A percentile compares a stretch with the other conserved stretches of the same genome.
Evolutionary conservation across 495 filamentous ascomycete species (phyloP).

Genomic region (Trichodelitschia bisporula): DNA sequence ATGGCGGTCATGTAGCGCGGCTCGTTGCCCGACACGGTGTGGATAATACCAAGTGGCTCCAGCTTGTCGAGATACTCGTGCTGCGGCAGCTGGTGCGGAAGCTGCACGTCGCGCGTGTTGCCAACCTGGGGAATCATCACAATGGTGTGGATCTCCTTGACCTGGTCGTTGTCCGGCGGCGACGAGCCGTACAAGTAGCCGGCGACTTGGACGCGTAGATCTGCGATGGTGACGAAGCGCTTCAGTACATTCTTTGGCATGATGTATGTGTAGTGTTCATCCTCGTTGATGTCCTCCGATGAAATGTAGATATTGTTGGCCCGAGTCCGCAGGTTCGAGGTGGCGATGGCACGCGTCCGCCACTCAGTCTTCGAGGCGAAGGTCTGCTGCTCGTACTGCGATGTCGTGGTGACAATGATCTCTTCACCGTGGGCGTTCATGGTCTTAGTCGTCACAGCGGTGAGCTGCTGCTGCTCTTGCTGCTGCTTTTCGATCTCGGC

Average conservation of each 20-base stretch:
- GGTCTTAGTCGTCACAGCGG: slow-evolving; percentile 93
- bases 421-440: slow-evolving; percentile 96
- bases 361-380: slow-evolving; percentile 98
- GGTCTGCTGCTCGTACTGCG: slow-evolving; percentile 86
- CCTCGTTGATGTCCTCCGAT: slow-evolving; percentile 65
- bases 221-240: slow-evolving; percentile 93
- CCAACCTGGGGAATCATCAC: slow-evolving; percentile 96
- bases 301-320: slow-evolving; percentile 98
- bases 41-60: slow-evolving; percentile 87
- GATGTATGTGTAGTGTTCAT: slow-evolving; percentile 71
- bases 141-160: slow-evolving; percentile 91
- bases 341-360: slow-evolving; percentile 90
- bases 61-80: slow-evolving; percentile 73
- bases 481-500: slow-evolving; percentile 99
- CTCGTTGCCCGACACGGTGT: slow-evolving; percentile 87
- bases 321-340: slow-evolving; percentile 80
- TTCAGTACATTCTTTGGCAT: slow-evolving; percentile 99
- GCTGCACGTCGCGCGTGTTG: slow-evolving; percentile 70
- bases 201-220: slow-evolving; percentile 87
- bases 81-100: slow-evolving; percentile 79
- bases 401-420: slow-evolving; percentile 94
- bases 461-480: slow-evolving; percentile 86
- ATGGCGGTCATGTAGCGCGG: slow-evolving; percentile 83
- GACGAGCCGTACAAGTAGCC: slow-evolving; percentile 90
- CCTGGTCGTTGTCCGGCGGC: slow-evolving; percentile 78